These are phyloP conservation scores for Crithidia fasciculata DNA, from an alignment of 208 protist species.

Conservation along the genomic window DNA sequence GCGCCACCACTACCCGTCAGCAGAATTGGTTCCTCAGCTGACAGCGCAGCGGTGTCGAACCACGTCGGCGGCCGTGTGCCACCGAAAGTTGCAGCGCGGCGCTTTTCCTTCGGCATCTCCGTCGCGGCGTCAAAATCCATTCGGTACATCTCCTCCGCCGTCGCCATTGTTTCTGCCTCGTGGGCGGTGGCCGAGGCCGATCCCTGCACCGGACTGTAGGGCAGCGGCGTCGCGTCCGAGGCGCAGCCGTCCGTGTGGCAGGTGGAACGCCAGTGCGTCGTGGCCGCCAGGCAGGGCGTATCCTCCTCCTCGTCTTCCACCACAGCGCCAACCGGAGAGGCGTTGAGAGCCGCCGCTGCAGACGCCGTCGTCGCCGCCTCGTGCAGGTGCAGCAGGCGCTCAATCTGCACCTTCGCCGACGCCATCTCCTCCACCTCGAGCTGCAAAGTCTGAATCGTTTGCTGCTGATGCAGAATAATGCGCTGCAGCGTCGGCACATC, in stretches of 20 bases:
- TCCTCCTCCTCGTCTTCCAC: constrained; percentile 20
- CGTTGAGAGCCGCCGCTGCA: not conserved
- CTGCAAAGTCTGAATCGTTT: constrained; percentile 47
- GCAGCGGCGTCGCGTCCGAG: not conserved
- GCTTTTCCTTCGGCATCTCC: constrained; percentile 14
- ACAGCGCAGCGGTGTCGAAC: constrained; percentile 10
- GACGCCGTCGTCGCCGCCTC: constrained; percentile 13
- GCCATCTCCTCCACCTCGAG: constrained; percentile 41
- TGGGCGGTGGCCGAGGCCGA: not conserved
- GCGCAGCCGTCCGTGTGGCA: constrained; percentile 23
- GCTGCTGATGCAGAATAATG: constrained; percentile 53
- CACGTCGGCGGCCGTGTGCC: constrained; percentile 16
- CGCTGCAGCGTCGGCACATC: constrained; percentile 43
- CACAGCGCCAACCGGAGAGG: not conserved
- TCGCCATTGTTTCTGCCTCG: not conserved
- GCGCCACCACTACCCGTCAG: not conserved
- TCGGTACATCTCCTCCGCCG: constrained; percentile 18
- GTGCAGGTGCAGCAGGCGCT: constrained; percentile 32
- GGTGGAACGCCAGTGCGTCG: constrained; percentile 33
- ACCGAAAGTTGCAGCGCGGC: constrained; percentile 30
- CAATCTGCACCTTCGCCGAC: constrained; percentile 25
- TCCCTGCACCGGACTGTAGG: not conserved
- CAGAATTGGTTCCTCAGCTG: constrained; percentile 6
- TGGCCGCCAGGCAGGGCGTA: constrained; percentile 13
- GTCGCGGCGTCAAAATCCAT: constrained; percentile 26